Evolutionary conservation across 192 early-diverging fungal species (phyloP), one percentile per base, ranked within the genome.

Genomic region (Dissophora globulifera): DNA sequence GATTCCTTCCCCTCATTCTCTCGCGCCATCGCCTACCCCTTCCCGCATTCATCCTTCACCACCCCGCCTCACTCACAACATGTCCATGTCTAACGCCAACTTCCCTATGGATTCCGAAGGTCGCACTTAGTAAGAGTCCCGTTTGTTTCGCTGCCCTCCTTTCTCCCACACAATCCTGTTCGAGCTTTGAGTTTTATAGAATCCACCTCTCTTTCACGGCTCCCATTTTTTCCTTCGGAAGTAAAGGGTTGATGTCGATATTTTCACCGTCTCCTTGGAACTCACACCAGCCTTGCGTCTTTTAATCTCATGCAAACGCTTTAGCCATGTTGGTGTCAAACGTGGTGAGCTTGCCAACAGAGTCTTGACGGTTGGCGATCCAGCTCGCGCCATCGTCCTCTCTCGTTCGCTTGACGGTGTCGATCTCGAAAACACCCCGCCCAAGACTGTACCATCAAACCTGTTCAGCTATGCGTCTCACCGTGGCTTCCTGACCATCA

Each of bases 331-430:
- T 22, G 92, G 88, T 67, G 80, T 90, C 10, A 89, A 88, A 58
- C 61, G 56, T 30, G 94, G 93, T 13, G 89, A 97, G 69, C 90
- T 94, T 10, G 92, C 94, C 19, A 94, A 96, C 84, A 86, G 94
- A 51, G 88, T 97, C 29, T 46, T 96, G 47, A 95, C 94, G 0
- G 96, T 97, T 27, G 94, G 95, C 30, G 94, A 97, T 78, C 88
- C 86, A 7, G 79, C 85, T 49, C 86, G 94, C 26, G 94, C 94
- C 6, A 79, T 75, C 7, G 67, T 69, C 33, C 82, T 97, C 38
- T 86, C 91, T 8, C 57, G 78, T 41, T 72, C 79, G 26, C 69
- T 96, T 19, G 92, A 95, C 58, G 64, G 61, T 10, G 71, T 67
- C 42, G 69, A 78, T 45, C 65, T 66, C 50, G 29, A 56, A 29